Evolutionary conservation across 169 alveolate species (phyloP).

Genomic region (Plasmodium fragile): DNA sequence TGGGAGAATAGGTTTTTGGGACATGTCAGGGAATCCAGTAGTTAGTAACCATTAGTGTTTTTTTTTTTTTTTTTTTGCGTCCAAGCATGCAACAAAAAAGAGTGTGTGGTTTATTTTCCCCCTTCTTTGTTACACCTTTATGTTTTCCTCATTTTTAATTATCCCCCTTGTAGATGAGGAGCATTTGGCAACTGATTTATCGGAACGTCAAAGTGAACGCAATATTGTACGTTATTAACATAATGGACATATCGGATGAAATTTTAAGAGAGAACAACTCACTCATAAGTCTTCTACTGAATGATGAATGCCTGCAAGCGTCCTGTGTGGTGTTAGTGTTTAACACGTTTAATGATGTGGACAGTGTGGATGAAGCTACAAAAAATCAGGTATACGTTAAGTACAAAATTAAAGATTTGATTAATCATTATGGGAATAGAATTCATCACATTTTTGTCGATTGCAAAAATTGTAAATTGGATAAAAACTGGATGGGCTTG

Average conservation of each 20-base stretch:
- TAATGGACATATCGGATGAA: constrained; percentile 77
- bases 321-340: constrained; percentile 68
- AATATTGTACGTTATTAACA: constrained; percentile 61
- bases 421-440: constrained; percentile 71
- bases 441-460: constrained; percentile 72
- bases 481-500: constrained; percentile 51
- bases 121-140: background rate
- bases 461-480: constrained; percentile 71
- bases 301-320: constrained; percentile 70
- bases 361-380: constrained; percentile 27
- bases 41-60: constrained; percentile 24
- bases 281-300: constrained; percentile 49
- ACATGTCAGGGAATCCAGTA: constrained; percentile 59
- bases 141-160: background rate
- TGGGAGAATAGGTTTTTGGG: constrained; percentile 75
- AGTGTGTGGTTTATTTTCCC: background rate
- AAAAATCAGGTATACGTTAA: constrained; percentile 43
- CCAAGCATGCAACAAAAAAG: background rate
- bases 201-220: constrained; percentile 70
- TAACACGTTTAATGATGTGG: constrained; percentile 72
- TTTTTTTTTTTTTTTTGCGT: constrained; percentile 1
- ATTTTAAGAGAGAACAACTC: constrained; percentile 26
- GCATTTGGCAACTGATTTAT: constrained; percentile 63
- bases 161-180: constrained; percentile 52
- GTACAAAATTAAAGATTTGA: constrained; percentile 63